Conservation (phyloP, 306 rosid genomes). For the Begonia loranthoides region DNA sequence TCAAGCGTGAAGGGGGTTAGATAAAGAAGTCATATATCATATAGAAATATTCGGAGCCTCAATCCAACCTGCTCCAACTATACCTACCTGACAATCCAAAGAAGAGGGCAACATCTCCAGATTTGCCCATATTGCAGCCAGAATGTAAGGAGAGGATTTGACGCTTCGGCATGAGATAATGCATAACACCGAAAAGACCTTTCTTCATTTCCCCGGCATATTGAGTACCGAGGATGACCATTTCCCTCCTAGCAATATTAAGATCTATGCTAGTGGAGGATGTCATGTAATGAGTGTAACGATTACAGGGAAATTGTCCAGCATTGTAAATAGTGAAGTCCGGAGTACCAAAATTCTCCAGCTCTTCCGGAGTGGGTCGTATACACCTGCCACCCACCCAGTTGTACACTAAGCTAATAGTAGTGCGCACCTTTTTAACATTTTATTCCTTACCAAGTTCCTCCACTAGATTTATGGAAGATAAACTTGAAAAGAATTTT, state of each 20-base stretch:
- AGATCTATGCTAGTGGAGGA: slow-evolving; percentile 87
- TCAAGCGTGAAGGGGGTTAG: no score
- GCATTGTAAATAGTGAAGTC: slow-evolving; percentile 96
- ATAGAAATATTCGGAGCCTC: no score
- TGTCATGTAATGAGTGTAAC: slow-evolving; percentile 89
- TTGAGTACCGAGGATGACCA: slow-evolving; percentile 94
- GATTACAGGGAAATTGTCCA: slow-evolving; percentile 86
- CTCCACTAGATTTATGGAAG: no score
- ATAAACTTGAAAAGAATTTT: no score
- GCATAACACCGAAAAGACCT: slow-evolving; percentile 84
- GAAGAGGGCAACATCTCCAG: slow-evolving; percentile 92
- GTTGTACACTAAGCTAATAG: slow-evolving; percentile 37
- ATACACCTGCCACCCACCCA: slow-evolving; percentile 80
- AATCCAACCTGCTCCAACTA: neutral
- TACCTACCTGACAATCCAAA: slow-evolving; percentile 78
- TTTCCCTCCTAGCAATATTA: slow-evolving; percentile 69
- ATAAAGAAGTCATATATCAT: no score
- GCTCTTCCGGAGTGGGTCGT: slow-evolving; percentile 81
- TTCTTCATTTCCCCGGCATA: slow-evolving; percentile 98
- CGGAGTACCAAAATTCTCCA: slow-evolving; percentile 80
- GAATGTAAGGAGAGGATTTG: slow-evolving; percentile 76
- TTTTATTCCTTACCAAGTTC: no score
- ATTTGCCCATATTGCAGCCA: slow-evolving; percentile 80
- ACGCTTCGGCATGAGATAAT: slow-evolving; percentile 83
- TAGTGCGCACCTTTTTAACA: neutral